phyloP scores from a whole-genome alignment of 495 filamentous ascomycete species.

The Hypoxylon intermedium region DNA sequence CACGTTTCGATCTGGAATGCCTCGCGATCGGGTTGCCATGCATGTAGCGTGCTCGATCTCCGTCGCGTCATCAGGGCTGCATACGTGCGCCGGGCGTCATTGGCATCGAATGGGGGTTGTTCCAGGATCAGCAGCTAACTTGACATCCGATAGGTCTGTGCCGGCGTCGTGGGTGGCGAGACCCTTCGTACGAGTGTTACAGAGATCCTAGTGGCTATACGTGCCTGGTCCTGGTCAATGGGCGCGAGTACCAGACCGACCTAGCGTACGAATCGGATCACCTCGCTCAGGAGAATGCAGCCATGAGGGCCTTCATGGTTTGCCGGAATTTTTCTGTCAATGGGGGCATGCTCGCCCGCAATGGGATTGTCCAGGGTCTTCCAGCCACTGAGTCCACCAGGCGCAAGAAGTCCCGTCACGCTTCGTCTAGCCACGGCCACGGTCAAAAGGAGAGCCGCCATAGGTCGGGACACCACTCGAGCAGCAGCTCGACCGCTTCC shows the following conservation, averaged over 20 bases:
- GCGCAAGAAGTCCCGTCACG: conserved; percentile 56
- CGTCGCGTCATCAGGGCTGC: conserved; percentile 47
- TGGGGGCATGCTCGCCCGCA: conserved; percentile 87
- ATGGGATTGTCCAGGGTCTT: conserved; percentile 84
- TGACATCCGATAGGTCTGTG: conserved; percentile 78
- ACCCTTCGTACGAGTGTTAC: conserved; percentile 89
- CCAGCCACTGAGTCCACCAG: conserved; percentile 66
- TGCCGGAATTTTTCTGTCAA: conserved; percentile 99
- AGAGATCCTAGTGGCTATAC: conserved; percentile 74
- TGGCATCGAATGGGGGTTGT: conserved; percentile 41
- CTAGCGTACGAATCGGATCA: conserved; percentile 78
- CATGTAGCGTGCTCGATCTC: conserved; percentile 47
- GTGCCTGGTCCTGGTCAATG: conserved; percentile 94
- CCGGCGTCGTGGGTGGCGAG: conserved; percentile 92
- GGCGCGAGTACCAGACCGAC: conserved; percentile 94
- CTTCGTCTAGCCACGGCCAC: conserved; percentile 51
- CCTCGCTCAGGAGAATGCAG: conserved; percentile 91
- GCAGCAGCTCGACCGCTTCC: conserved; percentile 65
- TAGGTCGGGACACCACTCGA: conserved; percentile 58
- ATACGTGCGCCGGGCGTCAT: conserved; percentile 39
- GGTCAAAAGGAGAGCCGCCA: conserved; percentile 49
- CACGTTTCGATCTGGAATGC: conserved; percentile 36
- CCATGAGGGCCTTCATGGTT: conserved; percentile 96
- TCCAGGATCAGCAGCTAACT: conserved; percentile 54
- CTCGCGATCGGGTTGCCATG: conserved; percentile 56